Evolutionary conservation across 441 rosid genomes (phyloP), one percentile per base, ranked within the genome.

Genomic region (Mallotus repandus): DNA sequence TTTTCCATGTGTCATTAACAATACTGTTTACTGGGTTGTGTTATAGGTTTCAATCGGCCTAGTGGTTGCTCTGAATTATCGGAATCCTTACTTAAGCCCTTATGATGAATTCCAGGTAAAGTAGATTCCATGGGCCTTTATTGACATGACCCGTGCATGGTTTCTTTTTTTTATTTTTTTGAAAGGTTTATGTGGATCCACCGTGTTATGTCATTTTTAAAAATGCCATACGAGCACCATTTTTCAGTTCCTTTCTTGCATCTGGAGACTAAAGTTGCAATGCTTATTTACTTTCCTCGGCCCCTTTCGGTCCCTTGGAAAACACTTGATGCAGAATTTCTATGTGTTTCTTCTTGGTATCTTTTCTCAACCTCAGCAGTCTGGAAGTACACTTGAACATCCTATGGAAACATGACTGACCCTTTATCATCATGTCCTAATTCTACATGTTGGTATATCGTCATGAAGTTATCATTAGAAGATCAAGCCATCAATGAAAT

Each of bases 81-180:
- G 69, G 61, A 91, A 91, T 75, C 99, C 99, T 75, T 90, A 79
- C 81, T 76, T 95, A 81, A 95, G 83, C 80, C 99, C 99, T 56
- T 95, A 88, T 11, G 97, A 93, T 74, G 98, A 93, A 84, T 95
- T 95, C 73, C 99, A 93, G 98, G 99, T 91, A 75, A 77, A 71
- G 55, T 77, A 53, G 68, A 72, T 65, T 69, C 61, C 63, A 4
- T 12, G 16, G 54, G 53, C 68, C 48, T 66, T 62, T 49, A 21
- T 50, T 22, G n/a, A 64, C 66, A 6, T 41, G 56, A 8, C 29
- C 60, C 54, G 29, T 45, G 22, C 46, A 10, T 46, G 50, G 35
- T 52, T 69, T 46, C 22, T 25, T 25, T 25, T 25, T 48, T 41
- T 35, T 19, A 55, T 9, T 38, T 45, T 9, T 2, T 6, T 25